Evolutionary conservation across 441 rosid genomes (phyloP).

Genomic region (Breynia disticha): DNA sequence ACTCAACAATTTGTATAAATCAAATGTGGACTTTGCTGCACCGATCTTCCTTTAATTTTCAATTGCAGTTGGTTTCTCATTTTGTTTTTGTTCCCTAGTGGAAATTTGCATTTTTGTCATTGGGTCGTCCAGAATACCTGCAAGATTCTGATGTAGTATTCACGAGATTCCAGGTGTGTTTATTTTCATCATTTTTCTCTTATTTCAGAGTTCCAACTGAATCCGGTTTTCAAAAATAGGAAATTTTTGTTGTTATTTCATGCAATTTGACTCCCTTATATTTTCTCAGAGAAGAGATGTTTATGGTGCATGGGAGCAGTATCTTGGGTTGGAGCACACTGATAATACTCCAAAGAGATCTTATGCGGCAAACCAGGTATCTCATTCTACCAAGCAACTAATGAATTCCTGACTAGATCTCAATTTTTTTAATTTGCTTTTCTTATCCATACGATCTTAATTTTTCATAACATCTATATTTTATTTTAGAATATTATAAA

Average conservation of each 20-base stretch:
- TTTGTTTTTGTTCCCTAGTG: constrained; percentile 39
- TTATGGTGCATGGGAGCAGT: constrained; percentile 93
- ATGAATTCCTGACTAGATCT: neutral
- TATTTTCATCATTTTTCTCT: constrained; percentile 1
- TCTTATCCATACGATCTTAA: too few relatives aligned
- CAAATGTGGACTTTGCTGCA: neutral
- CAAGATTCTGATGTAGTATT: constrained; percentile 62
- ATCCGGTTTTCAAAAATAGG: neutral
- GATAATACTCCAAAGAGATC: constrained; percentile 84
- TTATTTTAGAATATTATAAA: neutral
- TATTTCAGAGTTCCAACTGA: neutral
- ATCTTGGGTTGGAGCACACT: constrained; percentile 89
- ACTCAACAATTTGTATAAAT: too few relatives aligned
- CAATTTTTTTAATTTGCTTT: neutral
- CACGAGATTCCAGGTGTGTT: constrained; percentile 70
- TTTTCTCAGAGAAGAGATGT: constrained; percentile 66
- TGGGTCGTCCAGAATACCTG: constrained; percentile 89
- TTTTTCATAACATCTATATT: neutral
- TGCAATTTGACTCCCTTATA: neutral
- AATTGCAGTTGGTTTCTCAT: constrained; percentile 1
- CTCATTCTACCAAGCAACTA: neutral
- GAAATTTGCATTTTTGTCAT: constrained; percentile 79
- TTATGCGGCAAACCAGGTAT: constrained; percentile 76
- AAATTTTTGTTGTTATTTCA: neutral
- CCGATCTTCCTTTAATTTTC: neutral